Evolutionary conservation across 2,329 filamentous ascomycete genomes (phyloP), one percentile per base, ranked within the genome.

Genomic region (Ascochyta lentis): DNA sequence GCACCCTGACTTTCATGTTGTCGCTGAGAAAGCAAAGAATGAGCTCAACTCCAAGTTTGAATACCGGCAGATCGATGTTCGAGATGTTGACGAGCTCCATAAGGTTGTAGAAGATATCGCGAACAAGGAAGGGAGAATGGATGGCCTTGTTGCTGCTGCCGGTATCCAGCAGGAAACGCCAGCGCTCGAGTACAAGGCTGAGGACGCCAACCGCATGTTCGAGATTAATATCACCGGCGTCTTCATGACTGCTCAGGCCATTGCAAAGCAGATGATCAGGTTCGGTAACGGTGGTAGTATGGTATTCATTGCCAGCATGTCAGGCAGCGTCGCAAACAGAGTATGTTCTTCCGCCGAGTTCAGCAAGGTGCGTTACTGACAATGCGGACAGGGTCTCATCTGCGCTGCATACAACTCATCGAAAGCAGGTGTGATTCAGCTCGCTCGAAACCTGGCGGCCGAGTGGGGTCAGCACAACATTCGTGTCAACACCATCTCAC

Each of bases 141-240:
- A 96, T 70, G 92, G 92, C 0, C 78, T 96, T 51, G 86, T 96
- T 43, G 87, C 88, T 0, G 87, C 87, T 0, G 89, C 88, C 0
- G 88, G 87, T 1, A 90, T 92, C 66, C 91, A 96, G 77, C 89
- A 96, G 76, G 91, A 96, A 77, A 92, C 87, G 0, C 78, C 90
- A 0, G 92, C 93, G 1, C 80, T 96, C 50, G 91, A 96, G 44
- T 96, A 96, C 72, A 80, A 80, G 1, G 79, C 81, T 48, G 81
- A 85, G 68, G 84, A 87, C 63, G 80, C 83, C 50, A 86, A 86
- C 64, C 81, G 77, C 53, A 87, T 88, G 84, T 83, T 87, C 58
- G 83, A 85, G 63, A 77, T 86, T 60, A 86, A 86, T 64, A 78
- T 86, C 45, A 86, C 84, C 0, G 85, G 85, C 9, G 83, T 84